Base-by-base conservation (phyloP, 345 rosid genomes). In the Murraya paniculata region DNA sequence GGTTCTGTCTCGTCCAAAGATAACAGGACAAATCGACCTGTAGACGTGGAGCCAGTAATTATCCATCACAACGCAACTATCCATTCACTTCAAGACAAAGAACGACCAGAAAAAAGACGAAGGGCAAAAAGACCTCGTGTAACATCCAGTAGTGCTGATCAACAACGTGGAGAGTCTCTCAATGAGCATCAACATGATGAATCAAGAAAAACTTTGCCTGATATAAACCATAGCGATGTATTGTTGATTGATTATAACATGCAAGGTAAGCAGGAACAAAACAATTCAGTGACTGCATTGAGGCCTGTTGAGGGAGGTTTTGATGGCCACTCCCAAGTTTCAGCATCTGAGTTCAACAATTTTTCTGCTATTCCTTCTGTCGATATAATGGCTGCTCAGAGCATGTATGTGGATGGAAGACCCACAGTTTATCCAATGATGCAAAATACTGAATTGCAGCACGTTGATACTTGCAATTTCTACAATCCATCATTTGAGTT, bases 1-100 rank as follows among this genome's bases (percentile, higher is more conserved):
- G 94, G 94, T 73, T 97, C 93, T 41, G 94, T 90, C 67, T 92
- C 98, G 18, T 97, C 99, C 6, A 92, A 88, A 87, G 98, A 91
- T 75, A 86, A 77, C 69, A 79, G 90, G 79, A 89, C 81, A 77
- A 86, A 77, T 76, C 90, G 83, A 68, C 66, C 67, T 27, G 75
- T 73, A 65, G 90, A 89, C 50, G 87, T 56, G 39, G 87, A 84
- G 73, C 85, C 83, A 41, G 64, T 78, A 27, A 80, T 73, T 25
- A 57, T 39, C 35, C 74, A 25, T 59, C 66, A n/a, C 53, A 79
- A 33, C 68, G 82, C 77, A 36, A 33, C 75, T 33, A 19, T 87
- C 48, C 78, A 16, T 30, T 62, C 80, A 14, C 76, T 65, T 64
- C 86, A 78, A 82, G 88, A 79, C 57, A 87, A 88, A 80, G 88